Base-by-base conservation (phyloP, 192 early-diverging fungal genomes). In the Spizellomyces sp. region DNA sequence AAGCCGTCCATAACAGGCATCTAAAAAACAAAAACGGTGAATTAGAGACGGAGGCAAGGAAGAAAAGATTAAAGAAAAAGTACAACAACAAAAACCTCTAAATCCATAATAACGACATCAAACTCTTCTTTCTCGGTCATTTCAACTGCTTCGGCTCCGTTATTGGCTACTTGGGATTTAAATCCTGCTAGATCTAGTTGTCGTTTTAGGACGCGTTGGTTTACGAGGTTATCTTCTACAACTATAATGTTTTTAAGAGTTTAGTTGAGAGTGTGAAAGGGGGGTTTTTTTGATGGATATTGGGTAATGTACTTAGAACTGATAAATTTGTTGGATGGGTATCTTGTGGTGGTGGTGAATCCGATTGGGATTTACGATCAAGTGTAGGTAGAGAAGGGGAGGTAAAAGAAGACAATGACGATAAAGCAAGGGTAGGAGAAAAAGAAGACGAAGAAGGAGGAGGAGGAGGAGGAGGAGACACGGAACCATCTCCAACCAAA, bases 71-170 rank as follows among this genome's bases (percentile, higher is more conserved):
- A 60, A 8, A 36, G 61, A 5, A 10, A 9, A 27, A 8, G 9
- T n/a, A 10, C 8, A 27, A 27, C 27, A 36, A 36, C 1, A 36
- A 36, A 36, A 36, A 36, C 27, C 27, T 67, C 63, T 14, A 67
- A 42, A 45, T 74, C 71, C 46, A 58, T 63, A 7, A 74, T 41
- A 14, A 74, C 7, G n/a, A 74, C 55, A 12, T 46, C 48, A 47
- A 45, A 64, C 4, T 12, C 45, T 4, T 48, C 63, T 12, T 62
- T 45, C 15, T 41, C 50, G 17, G 12, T n/a, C 50, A 54, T 54
- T n/a, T 77, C 73, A 5, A 71, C 47, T 12, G 73, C 75, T 19
- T 70, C 48, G 22, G 36, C 21, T 5, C 76, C 76, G 58, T 77
- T 76, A 44, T 64, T 42, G 9, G 59, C 76, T 8, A 58, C 62